Base-by-base conservation (phyloP, 345 rosid genomes). In the Hypericum androsaemum region DNA sequence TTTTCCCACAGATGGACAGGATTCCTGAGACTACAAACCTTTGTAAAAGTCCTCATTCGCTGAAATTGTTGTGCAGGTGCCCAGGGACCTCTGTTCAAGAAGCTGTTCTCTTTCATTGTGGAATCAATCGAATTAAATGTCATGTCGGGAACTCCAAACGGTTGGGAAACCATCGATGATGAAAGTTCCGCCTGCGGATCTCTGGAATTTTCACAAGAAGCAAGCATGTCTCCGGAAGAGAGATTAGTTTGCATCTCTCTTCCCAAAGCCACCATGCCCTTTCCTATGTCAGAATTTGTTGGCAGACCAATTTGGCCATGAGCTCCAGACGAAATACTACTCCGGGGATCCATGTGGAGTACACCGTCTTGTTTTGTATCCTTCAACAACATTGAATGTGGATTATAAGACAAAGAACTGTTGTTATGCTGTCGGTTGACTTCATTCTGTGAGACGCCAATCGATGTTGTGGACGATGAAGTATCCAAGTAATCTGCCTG, bases 401-500 rank as follows among this genome's bases (percentile, higher is more conserved):
- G 74, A 49, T 64, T 68, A 69, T 62, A 75, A 6, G 81, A 58
- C 35, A 65, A 57, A 7, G 72, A 63, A 38, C 63, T 76, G 63
- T 70, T 71, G 57, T 69, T 77, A 51, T 66, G 83, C 63, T 70
- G 80, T 53, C 77, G 47, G 47, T 73, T 75, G 62, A 61, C 57
- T 56, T 84, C 88, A 45, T 65, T 76, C 56, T 75, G 88, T 47
- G 88, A 75, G 53, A 74, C 62, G 64, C 84, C 76, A 44, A 71
- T 71, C 43, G 89, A 82, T 13, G 81, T 79, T 12, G 82, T 75
- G 12, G 95, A 80, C 47, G 95, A 85, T 50, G 89, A 85, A 8
- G 84, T 73, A 55, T 85, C 95, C 73, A 85, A 69, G 58, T 71
- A 78, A 60, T 82, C 86, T 5, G 67, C 48, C 52, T 70, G 86